phyloP scores from a whole-genome alignment of 176 grass and related monocot species.

The Raddia distichophylla region DNA sequence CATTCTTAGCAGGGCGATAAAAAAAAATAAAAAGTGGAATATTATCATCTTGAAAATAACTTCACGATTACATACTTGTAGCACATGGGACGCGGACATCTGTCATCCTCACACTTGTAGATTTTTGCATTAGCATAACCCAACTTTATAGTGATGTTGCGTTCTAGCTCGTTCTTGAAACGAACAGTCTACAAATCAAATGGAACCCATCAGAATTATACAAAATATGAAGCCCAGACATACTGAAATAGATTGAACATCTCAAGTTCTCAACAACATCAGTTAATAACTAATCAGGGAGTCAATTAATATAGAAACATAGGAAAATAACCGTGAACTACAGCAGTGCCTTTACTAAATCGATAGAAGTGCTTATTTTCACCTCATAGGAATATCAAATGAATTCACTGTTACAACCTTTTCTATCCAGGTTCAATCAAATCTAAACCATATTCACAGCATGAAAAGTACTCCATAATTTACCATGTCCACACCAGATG shows the following conservation, averaged over 20 bases:
- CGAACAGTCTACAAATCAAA: conserved; percentile 74
- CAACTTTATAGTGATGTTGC: conserved; percentile 98
- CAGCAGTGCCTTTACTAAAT: neutral
- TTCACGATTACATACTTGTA: conserved; percentile 73
- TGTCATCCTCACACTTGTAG: conserved; percentile 91
- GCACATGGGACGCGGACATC: conserved; percentile 82
- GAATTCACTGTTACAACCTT: neutral
- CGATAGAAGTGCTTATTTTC: neutral
- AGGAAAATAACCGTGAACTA: conserved; percentile 18
- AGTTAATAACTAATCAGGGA: conserved; percentile 1
- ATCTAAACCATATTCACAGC: neutral
- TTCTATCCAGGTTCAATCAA: neutral
- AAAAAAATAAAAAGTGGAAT: neutral
- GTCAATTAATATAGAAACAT: neutral
- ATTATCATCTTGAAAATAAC: neutral
- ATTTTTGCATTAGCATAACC: conserved; percentile 99
- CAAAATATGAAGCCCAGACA: neutral
- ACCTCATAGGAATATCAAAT: neutral
- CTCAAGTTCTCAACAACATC: neutral
- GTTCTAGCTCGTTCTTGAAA: conserved; percentile 96
- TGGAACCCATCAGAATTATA: conserved; percentile 3
- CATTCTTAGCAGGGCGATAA: neutral
- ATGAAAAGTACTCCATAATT: neutral
- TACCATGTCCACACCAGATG: neutral
- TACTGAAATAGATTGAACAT: neutral